Base-by-base conservation (phyloP, 2,329 filamentous ascomycete genomes). In the Thielaviopsis ethacetica region DNA sequence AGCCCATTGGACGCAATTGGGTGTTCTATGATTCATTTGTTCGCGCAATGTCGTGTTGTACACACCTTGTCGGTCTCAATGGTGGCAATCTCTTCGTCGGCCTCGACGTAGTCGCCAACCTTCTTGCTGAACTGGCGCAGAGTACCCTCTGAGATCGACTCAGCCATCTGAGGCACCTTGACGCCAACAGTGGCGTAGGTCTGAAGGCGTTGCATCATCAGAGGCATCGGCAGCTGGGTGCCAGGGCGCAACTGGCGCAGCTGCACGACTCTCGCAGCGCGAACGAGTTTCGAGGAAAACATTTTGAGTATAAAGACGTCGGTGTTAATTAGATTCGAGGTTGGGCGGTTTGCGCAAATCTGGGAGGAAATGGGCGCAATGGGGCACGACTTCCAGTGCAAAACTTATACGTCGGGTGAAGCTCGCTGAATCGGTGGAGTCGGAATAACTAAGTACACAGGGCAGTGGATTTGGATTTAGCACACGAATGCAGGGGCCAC, bases 11-110 rank as follows among this genome's bases (percentile, higher is more conserved):
- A 12, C n/a, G 19, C 4, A 6, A 21, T 54, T 54, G 17, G 12
- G 15, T 17, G 1, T 13, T 44, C 38, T n/a, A 7, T 44, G 15
- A 15, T 44, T 49, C 2, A 49, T 21, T 49, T 17, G 2, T 49
- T 19, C 9, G 6, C 19, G 44, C 44, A 49, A 5, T 49, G 4
- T 49, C n/a, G n/a, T 21, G n/a, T 12, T 21, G 47, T 47, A 59
- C 70, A 63, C 75, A 89, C 88, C 84, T 98, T 98, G 80, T 98
- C 93, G 15, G 93, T 98, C 75, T 98, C 93, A 68, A 98, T 98
- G 55, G 91, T 96, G 34, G 93, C 93, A 71, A 98, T 91, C 72
- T 98, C 93, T 74, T 97, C 93, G 69, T 98, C 93, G 67, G 85
- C 85, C 75, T 95, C 90, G 57, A 98, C 91, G 66, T 83, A 91